Percentiles rank a stretch among this genome's conserved stretches.
Evolutionary conservation across 306 rosid species (phyloP).

Genomic region (Prunus davidiana): DNA sequence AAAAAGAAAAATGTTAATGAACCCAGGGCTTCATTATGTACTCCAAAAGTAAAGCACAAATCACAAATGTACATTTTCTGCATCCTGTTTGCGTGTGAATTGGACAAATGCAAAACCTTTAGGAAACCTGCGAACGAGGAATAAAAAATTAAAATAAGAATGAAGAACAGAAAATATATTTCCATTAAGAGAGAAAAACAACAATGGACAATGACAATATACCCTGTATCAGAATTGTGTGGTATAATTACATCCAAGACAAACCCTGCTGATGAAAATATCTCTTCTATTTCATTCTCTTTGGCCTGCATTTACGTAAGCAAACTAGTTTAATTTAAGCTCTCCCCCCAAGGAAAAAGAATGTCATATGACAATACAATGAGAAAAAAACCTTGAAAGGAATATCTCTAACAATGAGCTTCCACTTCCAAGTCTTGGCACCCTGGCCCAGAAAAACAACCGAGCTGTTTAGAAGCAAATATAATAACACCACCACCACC

Average conservation of each 20-base stretch:
- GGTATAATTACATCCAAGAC: conserved; percentile 90
- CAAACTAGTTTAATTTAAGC: conserved; percentile 28
- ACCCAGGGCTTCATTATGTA: conserved; percentile 1
- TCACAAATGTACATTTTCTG: conserved; percentile 59
- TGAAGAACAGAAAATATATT: not conserved
- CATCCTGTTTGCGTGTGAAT: conserved; percentile 83
- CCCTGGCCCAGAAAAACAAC: conserved; percentile 52
- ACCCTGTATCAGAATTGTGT: conserved; percentile 68
- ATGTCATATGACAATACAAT: conserved; percentile 4
- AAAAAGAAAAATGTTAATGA: conserved; percentile 16
- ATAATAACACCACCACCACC: not conserved
- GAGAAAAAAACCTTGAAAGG: conserved; percentile 77
- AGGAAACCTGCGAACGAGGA: conserved; percentile 61
- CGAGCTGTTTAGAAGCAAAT: conserved; percentile 20
- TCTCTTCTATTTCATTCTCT: conserved; percentile 54
- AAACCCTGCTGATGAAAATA: conserved; percentile 70
- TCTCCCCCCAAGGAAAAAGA: conserved; percentile 13
- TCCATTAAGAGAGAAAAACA: not conserved
- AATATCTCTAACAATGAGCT: conserved; percentile 81
- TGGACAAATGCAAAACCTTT: conserved; percentile 95
- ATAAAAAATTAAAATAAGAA: not conserved
- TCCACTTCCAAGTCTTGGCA: conserved; percentile 93
- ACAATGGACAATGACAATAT: conserved; percentile 18
- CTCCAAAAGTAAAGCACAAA: conserved; percentile 17
- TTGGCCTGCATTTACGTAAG: conserved; percentile 57